Evolutionary conservation across 2,329 filamentous ascomycete species (phyloP), one percentile per base, ranked within the genome.

Genomic region (Aureobasidium subglaciale): DNA sequence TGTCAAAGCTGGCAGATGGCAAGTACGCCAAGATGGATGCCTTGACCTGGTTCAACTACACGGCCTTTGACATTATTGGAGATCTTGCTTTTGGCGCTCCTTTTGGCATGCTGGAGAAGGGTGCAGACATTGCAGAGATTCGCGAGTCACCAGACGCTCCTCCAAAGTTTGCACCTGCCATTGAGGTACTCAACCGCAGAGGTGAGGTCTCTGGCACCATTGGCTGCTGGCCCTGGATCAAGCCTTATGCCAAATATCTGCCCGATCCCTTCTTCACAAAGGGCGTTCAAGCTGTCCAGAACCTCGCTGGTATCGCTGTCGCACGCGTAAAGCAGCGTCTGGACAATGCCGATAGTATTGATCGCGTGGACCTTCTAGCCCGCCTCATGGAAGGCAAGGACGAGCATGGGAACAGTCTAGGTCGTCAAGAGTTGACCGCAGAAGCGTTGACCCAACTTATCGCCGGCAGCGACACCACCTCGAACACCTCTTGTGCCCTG

Each of bases 391-490:
- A 95, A 71, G 90, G 88, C 45, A 85, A 87, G 56, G 89, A 96
- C 68, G 86, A 88, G 59, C 86, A 82, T 22, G 90, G 90, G 56
- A 75, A 88, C 58, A 85, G 83, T 10, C 79, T 96, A 0, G 85
- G 87, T 4, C 80, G 87, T 24, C 80, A 87, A 62, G 90, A 96
- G 68, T 77, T 96, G 52, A 95, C 89, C 0, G 90, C 90, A 32
- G 91, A 96, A 73, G 90, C 90, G 0, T 75, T 95, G 24, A 96
- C 90, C 0, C 90, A 96, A 70, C 80, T 96, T 38, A 95, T 90
- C 63, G 87, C 87, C 1, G 87, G 87, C 24, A 84, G 80, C 40
- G 87, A 90, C 69, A 90, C 87, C 0, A 90, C 86, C 0, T 86
- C 82, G 50, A 90, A 90, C 73, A 86, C 90, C 0, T 86, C 86